Conservation (phyloP, 2,329 filamentous ascomycete species). For the Arthroderma sp. region DNA sequence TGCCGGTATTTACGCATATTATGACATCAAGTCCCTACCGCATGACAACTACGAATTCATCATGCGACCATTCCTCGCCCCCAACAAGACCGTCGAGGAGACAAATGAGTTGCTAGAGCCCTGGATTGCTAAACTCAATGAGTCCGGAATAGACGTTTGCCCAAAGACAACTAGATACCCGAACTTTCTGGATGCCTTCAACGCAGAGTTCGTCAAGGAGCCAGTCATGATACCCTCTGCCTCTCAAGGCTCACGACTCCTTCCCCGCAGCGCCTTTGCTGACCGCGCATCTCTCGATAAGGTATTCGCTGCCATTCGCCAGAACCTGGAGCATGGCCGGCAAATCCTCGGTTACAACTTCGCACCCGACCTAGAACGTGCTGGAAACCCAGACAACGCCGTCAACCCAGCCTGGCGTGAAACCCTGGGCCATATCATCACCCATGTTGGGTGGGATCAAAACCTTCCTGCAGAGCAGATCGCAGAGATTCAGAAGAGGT, state of each 20-base stretch:
- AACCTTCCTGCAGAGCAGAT: slow-evolving; percentile 12
- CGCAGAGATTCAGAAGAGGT: slow-evolving; percentile 3
- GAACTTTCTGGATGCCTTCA: slow-evolving; percentile 23
- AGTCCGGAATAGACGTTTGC: slow-evolving; percentile 25
- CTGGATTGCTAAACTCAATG: slow-evolving; percentile 19
- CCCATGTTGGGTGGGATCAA: background rate
- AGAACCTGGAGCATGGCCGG: background rate
- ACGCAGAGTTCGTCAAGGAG: slow-evolving; percentile 30
- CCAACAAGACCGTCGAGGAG: slow-evolving; percentile 20
- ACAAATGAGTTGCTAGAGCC: slow-evolving; percentile 23
- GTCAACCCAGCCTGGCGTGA: slow-evolving; percentile 1
- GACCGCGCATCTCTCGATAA: slow-evolving; percentile 20
- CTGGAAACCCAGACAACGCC: slow-evolving; percentile 10
- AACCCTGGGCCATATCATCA: background rate
- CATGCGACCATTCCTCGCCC: slow-evolving; percentile 26
- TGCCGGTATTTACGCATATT: slow-evolving; percentile 22
- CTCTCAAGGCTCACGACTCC: slow-evolving; percentile 33
- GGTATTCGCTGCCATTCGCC: slow-evolving; percentile 22
- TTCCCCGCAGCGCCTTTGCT: slow-evolving; percentile 29
- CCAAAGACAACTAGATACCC: slow-evolving; percentile 20
- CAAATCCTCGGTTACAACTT: background rate
- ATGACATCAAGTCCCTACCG: slow-evolving; percentile 16
- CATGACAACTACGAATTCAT: slow-evolving; percentile 11
- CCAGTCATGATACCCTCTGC: slow-evolving; percentile 22
- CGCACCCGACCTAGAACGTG: background rate